phyloP scores from a whole-genome alignment of 2,329 filamentous ascomycete species.

The Nemania serpens region DNA sequence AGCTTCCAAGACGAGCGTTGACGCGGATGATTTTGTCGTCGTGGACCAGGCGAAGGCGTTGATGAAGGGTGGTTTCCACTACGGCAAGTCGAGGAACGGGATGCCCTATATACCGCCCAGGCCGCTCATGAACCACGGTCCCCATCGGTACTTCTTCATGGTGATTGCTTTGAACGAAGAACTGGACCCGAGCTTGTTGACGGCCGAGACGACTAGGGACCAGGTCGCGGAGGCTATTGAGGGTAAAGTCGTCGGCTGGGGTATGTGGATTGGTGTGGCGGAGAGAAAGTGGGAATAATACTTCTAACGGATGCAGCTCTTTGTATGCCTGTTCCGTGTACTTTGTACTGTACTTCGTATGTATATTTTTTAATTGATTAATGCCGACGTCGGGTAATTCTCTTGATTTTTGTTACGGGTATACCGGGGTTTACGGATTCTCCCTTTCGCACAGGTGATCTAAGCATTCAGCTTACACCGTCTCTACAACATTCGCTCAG shows the following conservation, averaged over 20 bases:
- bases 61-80: constrained; percentile 52
- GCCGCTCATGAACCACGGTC: constrained; percentile 55
- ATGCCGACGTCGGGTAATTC: constrained; percentile 13
- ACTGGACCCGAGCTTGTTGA: constrained; percentile 46
- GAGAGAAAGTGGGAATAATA: constrained; percentile 32
- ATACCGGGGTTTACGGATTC: neutral
- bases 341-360: too few relatives aligned
- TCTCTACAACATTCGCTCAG: too few relatives aligned
- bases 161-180: constrained; percentile 53
- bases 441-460: neutral
- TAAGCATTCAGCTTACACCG: too few relatives aligned
- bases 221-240: constrained; percentile 50
- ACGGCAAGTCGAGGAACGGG: constrained; percentile 48
- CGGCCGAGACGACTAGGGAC: constrained; percentile 46
- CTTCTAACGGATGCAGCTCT: too few relatives aligned
- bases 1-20: constrained; percentile 41
- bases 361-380: too few relatives aligned
- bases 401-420: neutral
- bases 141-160: constrained; percentile 58
- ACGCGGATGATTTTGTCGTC: constrained; percentile 45
- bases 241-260: constrained; percentile 56
- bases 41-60: constrained; percentile 36
- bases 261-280: constrained; percentile 39
- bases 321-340: too few relatives aligned
- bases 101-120: constrained; percentile 51